These are phyloP conservation scores for Epithele typhae DNA, from an alignment of 768 basidiomycete genomes.

Conservation along the genomic window DNA sequence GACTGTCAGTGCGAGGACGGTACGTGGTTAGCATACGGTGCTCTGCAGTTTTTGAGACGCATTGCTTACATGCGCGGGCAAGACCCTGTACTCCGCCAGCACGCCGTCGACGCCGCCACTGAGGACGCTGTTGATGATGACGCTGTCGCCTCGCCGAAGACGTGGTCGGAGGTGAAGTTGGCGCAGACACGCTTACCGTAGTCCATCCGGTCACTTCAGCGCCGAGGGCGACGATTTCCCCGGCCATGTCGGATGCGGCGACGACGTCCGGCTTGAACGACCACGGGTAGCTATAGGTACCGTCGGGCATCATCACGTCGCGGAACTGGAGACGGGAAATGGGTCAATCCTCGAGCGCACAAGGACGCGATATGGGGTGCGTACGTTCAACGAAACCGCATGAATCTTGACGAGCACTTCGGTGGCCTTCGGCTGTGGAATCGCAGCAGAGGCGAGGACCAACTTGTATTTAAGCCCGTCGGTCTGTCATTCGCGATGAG, in stretches of 20 bases:
- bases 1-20: too few species aligned
- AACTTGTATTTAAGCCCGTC: too few species aligned
- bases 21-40: background rate
- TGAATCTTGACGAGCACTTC: constrained; percentile 55
- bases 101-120: constrained; percentile 50
- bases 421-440: constrained; percentile 33
- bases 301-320: constrained; percentile 42
- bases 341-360: background rate
- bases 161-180: constrained; percentile 46
- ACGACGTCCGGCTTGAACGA: constrained; percentile 28
- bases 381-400: constrained; percentile 48
- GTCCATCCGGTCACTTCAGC: constrained; percentile 41
- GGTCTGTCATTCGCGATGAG: too few species aligned
- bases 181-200: constrained; percentile 51
- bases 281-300: constrained; percentile 34
- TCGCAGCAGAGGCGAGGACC: constrained; percentile 20
- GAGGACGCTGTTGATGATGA: constrained; percentile 34
- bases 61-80: constrained; percentile 42
- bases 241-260: constrained; percentile 50
- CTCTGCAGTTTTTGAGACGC: too few species aligned
- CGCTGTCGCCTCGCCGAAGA: constrained; percentile 39
- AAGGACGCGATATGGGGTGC: too few species aligned
- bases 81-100: constrained; percentile 48
- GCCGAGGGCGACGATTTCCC: constrained; percentile 48
- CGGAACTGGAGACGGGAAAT: too few species aligned